Conservation (phyloP, 148 eudicot species). For the Rhododendron ferrugineum region DNA sequence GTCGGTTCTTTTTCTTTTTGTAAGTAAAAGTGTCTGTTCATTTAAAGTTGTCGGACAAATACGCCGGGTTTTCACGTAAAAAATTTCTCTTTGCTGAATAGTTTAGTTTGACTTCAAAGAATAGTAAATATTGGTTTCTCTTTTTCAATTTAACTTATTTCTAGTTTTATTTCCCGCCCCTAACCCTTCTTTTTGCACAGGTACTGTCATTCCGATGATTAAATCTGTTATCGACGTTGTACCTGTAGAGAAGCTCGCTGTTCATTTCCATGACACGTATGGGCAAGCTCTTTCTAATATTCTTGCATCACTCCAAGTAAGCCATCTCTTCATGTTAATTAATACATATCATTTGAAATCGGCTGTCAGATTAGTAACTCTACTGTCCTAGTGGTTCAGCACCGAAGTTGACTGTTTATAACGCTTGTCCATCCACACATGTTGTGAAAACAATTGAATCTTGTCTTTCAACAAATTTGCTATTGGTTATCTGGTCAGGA, state of each 20-base stretch:
- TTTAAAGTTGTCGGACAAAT: neutral
- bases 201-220: slow-evolving; percentile 79
- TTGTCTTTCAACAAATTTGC: neutral
- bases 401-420: neutral
- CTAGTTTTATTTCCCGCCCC: neutral
- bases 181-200: slow-evolving; percentile 25
- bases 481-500: neutral
- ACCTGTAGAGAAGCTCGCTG: slow-evolving; percentile 82
- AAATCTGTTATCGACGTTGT: slow-evolving; percentile 66
- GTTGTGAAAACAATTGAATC: neutral
- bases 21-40: neutral
- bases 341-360: neutral
- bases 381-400: neutral
- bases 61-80: neutral
- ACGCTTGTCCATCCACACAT: neutral
- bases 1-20: neutral
- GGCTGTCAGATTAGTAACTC: neutral
- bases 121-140: neutral
- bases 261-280: slow-evolving; percentile 93
- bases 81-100: neutral
- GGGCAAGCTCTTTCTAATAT: slow-evolving; percentile 95
- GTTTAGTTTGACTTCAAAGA: neutral
- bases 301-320: slow-evolving; percentile 81
- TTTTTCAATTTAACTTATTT: neutral
- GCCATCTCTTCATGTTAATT: slow-evolving; percentile 9